Evolutionary conservation across 495 filamentous ascomycete species (phyloP).

Genomic region (Acidomyces sp.): DNA sequence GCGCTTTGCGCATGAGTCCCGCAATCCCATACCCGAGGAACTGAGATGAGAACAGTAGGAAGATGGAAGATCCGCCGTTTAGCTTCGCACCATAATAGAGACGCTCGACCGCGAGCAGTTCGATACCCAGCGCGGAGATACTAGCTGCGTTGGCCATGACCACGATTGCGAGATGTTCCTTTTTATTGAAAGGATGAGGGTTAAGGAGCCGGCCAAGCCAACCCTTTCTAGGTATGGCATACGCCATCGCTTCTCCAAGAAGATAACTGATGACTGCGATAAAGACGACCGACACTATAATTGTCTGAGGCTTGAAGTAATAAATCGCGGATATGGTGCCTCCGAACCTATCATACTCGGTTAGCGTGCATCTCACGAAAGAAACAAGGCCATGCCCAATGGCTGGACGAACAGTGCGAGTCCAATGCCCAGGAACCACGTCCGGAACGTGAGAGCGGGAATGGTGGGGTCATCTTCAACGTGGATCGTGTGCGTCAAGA

Average conservation of each 20-base stretch:
- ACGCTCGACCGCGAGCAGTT: conserved; percentile 31
- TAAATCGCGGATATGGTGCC: conserved; percentile 26
- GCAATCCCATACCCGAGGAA: conserved; percentile 42
- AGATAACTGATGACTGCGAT: conserved; percentile 30
- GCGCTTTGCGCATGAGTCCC: conserved; percentile 39
- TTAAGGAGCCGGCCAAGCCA: conserved; percentile 27
- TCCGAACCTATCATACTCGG: background rate
- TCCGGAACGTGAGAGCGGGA: background rate
- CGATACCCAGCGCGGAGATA: conserved; percentile 25
- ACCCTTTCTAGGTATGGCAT: conserved; percentile 27
- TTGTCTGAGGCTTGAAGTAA: conserved; percentile 35
- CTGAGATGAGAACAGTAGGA: conserved; percentile 32
- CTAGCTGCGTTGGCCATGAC: conserved; percentile 33
- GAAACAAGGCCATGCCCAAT: background rate
- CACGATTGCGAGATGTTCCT: conserved; percentile 33
- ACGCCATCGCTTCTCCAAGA: conserved; percentile 25
- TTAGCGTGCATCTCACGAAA: background rate
- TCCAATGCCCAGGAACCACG: background rate
- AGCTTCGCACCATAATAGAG: conserved; percentile 33
- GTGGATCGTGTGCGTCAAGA: no score
- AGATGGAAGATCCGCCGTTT: conserved; percentile 26
- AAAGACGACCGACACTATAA: conserved; percentile 33
- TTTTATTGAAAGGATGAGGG: conserved; percentile 29
- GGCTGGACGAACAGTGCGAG: no score
- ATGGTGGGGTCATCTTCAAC: background rate